These are phyloP conservation scores for Penicillium fimorum DNA, from an alignment of 495 filamentous ascomycete genomes.

Conservation along the genomic window DNA sequence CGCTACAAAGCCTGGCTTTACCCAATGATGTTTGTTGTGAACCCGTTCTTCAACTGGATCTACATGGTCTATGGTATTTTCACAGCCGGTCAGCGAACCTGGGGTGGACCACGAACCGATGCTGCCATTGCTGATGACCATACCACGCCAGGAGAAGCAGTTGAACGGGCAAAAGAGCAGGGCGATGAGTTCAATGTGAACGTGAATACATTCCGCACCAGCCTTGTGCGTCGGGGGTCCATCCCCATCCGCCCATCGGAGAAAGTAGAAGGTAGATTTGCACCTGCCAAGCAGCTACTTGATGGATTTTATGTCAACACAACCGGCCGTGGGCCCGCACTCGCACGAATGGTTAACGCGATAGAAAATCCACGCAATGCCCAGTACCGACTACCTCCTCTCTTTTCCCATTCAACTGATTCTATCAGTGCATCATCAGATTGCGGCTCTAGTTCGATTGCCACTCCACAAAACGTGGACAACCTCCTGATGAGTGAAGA, in stretches of 20 bases:
- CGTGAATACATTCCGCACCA: slow-evolving; percentile 82
- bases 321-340: slow-evolving; percentile 36
- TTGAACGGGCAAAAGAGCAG: slow-evolving; percentile 70
- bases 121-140: slow-evolving; percentile 76
- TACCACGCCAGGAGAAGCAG: slow-evolving; percentile 80
- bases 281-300: slow-evolving; percentile 42
- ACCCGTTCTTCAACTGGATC: slow-evolving; percentile 97
- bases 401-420: slow-evolving; percentile 62
- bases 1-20: slow-evolving; percentile 94
- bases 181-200: slow-evolving; percentile 93
- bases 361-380: slow-evolving; percentile 36
- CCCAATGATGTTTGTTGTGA: slow-evolving; percentile 91
- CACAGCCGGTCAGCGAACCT: slow-evolving; percentile 92
- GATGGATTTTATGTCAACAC: slow-evolving; percentile 51
- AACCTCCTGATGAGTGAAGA: slow-evolving; percentile 74
- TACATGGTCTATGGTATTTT: slow-evolving; percentile 92
- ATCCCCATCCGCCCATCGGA: slow-evolving; percentile 70
- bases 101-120: slow-evolving; percentile 93
- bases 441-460: slow-evolving; percentile 63
- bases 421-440: slow-evolving; percentile 56
- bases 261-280: slow-evolving; percentile 63
- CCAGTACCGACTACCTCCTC: slow-evolving; percentile 54
- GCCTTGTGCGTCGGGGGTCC: slow-evolving; percentile 49
- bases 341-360: slow-evolving; percentile 42
- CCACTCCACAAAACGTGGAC: slow-evolving; percentile 74